Percentiles rank a stretch among this genome's conserved stretches.
These are phyloP conservation scores for Phytophthora litchii DNA, from an alignment of 352 stramenopile species.

Conservation along the genomic window DNA sequence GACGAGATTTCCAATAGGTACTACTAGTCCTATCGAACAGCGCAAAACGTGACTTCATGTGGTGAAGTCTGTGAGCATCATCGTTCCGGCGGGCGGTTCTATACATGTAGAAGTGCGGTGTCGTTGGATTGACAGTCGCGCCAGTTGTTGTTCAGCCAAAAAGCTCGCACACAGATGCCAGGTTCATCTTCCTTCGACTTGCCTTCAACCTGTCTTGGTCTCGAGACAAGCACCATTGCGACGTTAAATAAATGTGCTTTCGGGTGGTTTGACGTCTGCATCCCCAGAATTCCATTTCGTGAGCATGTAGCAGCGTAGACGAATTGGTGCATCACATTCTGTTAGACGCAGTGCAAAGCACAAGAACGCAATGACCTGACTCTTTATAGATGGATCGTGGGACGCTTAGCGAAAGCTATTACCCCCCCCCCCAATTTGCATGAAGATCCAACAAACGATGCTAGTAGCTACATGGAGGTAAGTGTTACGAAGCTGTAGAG, in stretches of 20 bases:
- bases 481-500: not conserved
- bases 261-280: not conserved
- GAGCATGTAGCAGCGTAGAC: not conserved
- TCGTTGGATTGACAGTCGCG: constrained; percentile 12
- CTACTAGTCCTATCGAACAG: constrained; percentile 10
- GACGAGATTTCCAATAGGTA: not conserved
- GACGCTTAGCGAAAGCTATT: not conserved
- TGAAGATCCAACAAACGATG: too few relatives aligned
- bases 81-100: constrained; percentile 13
- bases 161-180: constrained; percentile 2
- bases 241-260: not conserved
- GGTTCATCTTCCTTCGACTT: not conserved
- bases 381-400: not conserved
- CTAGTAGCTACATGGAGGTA: too few relatives aligned
- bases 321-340: too few relatives aligned
- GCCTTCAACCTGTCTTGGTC: not conserved
- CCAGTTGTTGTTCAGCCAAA: constrained; percentile 16
- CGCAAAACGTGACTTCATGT: constrained; percentile 6
- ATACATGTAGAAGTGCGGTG: constrained; percentile 26
- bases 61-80: not conserved
- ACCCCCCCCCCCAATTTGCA: too few relatives aligned
- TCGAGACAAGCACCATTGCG: not conserved
- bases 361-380: not conserved
- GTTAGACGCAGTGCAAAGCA: not conserved
- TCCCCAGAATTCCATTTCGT: constrained; percentile 1